phyloP scores from a whole-genome alignment of 768 basidiomycete species.

The Phanerochaete carnosa region DNA sequence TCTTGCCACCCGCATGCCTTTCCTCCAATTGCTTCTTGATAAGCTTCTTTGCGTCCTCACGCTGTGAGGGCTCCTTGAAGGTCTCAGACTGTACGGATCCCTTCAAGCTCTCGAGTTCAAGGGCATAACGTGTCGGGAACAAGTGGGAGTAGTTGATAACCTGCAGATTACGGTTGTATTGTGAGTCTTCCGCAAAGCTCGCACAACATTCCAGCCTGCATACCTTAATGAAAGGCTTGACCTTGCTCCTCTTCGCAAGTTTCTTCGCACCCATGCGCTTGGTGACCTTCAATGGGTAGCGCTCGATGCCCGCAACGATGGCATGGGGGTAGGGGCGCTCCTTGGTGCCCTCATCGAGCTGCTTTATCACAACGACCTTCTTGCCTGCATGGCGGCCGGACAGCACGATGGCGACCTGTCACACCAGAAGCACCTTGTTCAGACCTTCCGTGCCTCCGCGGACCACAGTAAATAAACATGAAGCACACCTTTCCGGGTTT shows the following conservation, averaged over 20 bases:
- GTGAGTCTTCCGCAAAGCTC: background rate
- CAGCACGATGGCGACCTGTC: slow-evolving; percentile 91
- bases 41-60: slow-evolving; percentile 92
- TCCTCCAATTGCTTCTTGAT: slow-evolving; percentile 98
- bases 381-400: slow-evolving; percentile 99
- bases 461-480: background rate
- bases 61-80: slow-evolving; percentile 96
- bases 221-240: slow-evolving; percentile 99
- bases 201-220: slow-evolving; percentile 20
- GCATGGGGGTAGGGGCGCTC: slow-evolving; percentile 96
- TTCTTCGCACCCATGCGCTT: slow-evolving; percentile 97
- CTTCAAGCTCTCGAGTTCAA: slow-evolving; percentile 95
- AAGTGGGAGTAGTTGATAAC: slow-evolving; percentile 97
- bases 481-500: slow-evolving; percentile 83
- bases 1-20: slow-evolving; percentile 89
- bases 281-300: slow-evolving; percentile 97
- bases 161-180: slow-evolving; percentile 36
- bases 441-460: background rate
- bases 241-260: slow-evolving; percentile 86
- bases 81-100: slow-evolving; percentile 80
- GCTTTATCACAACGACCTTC: slow-evolving; percentile 99
- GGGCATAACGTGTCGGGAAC: slow-evolving; percentile 97
- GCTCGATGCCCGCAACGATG: slow-evolving; percentile 96
- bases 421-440: slow-evolving; percentile 2
- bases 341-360: slow-evolving; percentile 95